Conservation (phyloP, 768 basidiomycete species). For the Russula dissimulans region DNA sequence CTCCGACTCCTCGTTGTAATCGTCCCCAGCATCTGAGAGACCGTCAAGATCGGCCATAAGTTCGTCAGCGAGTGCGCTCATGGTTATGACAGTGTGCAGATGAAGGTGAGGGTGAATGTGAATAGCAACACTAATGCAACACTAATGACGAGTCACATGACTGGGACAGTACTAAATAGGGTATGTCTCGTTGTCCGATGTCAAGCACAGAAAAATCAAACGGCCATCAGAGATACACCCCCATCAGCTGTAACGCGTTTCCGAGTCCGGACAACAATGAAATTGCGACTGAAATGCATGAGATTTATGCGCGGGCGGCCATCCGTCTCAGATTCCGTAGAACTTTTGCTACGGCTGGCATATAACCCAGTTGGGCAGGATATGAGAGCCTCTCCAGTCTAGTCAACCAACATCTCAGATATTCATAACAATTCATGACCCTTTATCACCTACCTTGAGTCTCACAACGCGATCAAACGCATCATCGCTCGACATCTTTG, state of each 20-base stretch:
- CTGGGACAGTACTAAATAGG: no score
- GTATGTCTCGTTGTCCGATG: no score
- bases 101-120: background rate
- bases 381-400: constrained; percentile 68
- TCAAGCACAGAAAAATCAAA: background rate
- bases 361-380: constrained; percentile 57
- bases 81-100: constrained; percentile 23
- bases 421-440: background rate
- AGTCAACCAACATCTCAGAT: constrained; percentile 1
- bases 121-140: no score
- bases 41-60: constrained; percentile 88
- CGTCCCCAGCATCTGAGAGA: constrained; percentile 52
- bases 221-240: constrained; percentile 47
- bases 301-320: constrained; percentile 18
- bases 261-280: constrained; percentile 52
- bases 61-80: constrained; percentile 85
- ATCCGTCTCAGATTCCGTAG: constrained; percentile 4
- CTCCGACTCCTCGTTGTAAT: constrained; percentile 35
- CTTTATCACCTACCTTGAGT: constrained; percentile 39
- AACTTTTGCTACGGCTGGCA: constrained; percentile 22
- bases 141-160: constrained; percentile 3
- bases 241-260: constrained; percentile 55
- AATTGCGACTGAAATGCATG: constrained; percentile 47
- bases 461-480: constrained; percentile 59
- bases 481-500: constrained; percentile 47